Conservation (phyloP, 2,329 filamentous ascomycete genomes). For the Talaromyces sp. region DNA sequence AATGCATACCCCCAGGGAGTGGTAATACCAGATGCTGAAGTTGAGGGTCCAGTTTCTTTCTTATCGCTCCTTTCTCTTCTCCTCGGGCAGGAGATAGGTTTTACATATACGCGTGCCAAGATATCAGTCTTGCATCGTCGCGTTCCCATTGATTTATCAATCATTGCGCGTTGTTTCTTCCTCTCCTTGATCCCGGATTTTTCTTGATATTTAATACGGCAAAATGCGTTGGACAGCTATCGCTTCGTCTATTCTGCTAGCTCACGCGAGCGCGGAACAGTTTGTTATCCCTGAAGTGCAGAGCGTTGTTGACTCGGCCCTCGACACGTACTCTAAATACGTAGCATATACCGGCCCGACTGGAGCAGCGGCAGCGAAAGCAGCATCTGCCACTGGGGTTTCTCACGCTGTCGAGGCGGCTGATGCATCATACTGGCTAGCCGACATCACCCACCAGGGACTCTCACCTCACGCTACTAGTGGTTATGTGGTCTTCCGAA, state of each 20-base stretch:
- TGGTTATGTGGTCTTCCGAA: slow-evolving; percentile 12
- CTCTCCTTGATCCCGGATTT: neutral
- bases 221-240: neutral
- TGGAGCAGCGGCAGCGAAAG: slow-evolving; percentile 3
- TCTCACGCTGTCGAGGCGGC: slow-evolving; percentile 8
- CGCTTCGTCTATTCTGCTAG: slow-evolving; percentile 11
- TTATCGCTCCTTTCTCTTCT: neutral
- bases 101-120: neutral
- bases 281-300: slow-evolving; percentile 17
- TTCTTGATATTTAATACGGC: neutral
- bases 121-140: neutral
- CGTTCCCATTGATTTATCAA: neutral
- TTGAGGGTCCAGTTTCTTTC: neutral
- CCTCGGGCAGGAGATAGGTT: neutral
- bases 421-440: slow-evolving; percentile 26
- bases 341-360: slow-evolving; percentile 14
- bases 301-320: slow-evolving; percentile 13
- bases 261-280: slow-evolving; percentile 10
- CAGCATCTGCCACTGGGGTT: slow-evolving; percentile 1
- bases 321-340: slow-evolving; percentile 14
- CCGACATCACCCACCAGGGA: slow-evolving; percentile 25
- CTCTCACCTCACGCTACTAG: slow-evolving; percentile 3
- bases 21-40: neutral
- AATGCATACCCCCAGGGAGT: neutral
- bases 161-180: neutral